Percentiles rank a stretch among this genome's conserved stretches.
These are phyloP conservation scores for Gyrodon lividus DNA, from an alignment of 768 basidiomycete species.

Conservation along the genomic window DNA sequence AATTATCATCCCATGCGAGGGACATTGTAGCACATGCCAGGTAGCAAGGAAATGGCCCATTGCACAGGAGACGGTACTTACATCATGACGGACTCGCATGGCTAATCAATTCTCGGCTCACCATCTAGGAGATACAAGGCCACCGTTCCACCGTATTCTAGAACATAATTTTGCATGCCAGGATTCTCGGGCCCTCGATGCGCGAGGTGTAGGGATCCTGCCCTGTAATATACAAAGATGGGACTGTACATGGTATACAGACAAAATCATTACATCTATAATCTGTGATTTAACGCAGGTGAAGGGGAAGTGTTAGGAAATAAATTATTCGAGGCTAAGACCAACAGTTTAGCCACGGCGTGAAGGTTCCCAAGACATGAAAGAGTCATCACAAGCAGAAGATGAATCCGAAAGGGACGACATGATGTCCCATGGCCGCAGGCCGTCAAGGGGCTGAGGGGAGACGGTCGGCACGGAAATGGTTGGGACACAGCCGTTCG, in stretches of 20 bases:
- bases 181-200: not conserved
- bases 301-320: not conserved
- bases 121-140: not conserved
- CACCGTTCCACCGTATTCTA: not conserved
- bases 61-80: not conserved
- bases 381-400: conserved; percentile 50
- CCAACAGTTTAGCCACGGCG: conserved; percentile 29
- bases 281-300: not conserved
- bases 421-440: conserved; percentile 19
- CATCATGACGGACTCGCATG: not conserved
- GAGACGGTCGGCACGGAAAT: conserved; percentile 20
- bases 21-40: not conserved
- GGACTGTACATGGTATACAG: conserved; percentile 4
- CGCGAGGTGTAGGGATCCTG: not conserved
- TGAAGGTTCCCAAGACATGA: conserved; percentile 62
- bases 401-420: conserved; percentile 28
- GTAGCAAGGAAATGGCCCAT: not conserved
- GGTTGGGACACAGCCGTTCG: conserved; percentile 15
- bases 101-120: not conserved
- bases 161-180: not conserved
- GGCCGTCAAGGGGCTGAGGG: conserved; percentile 13
- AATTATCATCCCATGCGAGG: not conserved
- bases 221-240: not conserved
- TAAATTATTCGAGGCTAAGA: not conserved
- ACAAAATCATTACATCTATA: not conserved